A percentile compares a stretch with the other conserved stretches of the same genome.
phyloP scores from a whole-genome alignment of 805 yeast species.

The Yamadazyma scolyti region DNA sequence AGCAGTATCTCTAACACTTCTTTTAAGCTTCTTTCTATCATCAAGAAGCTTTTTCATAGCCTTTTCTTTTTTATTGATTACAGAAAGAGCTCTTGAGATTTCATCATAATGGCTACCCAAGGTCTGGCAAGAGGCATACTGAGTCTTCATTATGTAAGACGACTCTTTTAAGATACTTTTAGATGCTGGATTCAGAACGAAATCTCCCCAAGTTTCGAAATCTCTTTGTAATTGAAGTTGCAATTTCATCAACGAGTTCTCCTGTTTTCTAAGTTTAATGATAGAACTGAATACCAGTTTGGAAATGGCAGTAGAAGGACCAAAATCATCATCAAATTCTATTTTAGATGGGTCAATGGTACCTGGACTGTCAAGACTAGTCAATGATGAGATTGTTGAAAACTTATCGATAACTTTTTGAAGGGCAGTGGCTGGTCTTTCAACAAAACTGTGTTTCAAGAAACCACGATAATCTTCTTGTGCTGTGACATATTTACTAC shows the following conservation, averaged over 20 bases:
- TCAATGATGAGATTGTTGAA: slow-evolving; percentile 1
- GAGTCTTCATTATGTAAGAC: slow-evolving; percentile 4
- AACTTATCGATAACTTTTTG: slow-evolving; percentile 9
- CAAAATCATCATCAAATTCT: slow-evolving; percentile 3
- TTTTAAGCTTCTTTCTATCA: neutral
- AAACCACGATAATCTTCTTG: too few species aligned
- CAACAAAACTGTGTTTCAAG: too few species aligned
- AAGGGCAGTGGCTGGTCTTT: slow-evolving; percentile 7
- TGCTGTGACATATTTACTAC: too few species aligned
- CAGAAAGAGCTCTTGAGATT: slow-evolving; percentile 3
- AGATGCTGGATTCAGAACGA: slow-evolving; percentile 3
- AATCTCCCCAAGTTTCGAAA: slow-evolving; percentile 7
- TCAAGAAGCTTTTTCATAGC: slow-evolving; percentile 2
- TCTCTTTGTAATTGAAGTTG: slow-evolving; percentile 1
- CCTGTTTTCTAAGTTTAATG: slow-evolving; percentile 1
- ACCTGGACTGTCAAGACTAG: too few species aligned
- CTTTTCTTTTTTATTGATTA: slow-evolving; percentile 11
- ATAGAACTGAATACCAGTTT: slow-evolving; percentile 1
- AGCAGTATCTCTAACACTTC: neutral
- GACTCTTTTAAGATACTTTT: slow-evolving; percentile 4
- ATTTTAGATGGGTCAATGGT: neutral
- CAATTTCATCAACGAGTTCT: slow-evolving; percentile 1
- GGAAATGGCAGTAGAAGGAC: slow-evolving; percentile 1
- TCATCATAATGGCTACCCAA: slow-evolving; percentile 6
- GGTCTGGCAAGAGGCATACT: neutral